Conservation (phyloP, 306 rosid species). For the Abrus precatorius region DNA sequence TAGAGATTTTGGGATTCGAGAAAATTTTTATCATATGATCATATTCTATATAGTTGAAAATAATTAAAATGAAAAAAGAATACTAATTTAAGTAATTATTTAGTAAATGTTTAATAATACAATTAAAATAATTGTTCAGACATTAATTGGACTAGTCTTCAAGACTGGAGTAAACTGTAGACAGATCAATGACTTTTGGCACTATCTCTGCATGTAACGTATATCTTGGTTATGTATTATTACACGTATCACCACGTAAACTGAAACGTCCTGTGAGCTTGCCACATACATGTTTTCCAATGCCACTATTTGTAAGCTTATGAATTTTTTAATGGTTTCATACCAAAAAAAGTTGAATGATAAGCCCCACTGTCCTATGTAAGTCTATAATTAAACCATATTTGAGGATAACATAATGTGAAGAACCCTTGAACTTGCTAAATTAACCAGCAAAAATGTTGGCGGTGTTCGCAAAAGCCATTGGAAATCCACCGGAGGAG, state of each 20-base stretch:
- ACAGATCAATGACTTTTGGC: not conserved
- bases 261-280: constrained; percentile 24
- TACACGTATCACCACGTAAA: constrained; percentile 48
- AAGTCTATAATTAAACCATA: constrained; percentile 10
- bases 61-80: not conserved
- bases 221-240: not conserved
- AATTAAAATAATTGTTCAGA: not conserved
- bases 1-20: not conserved
- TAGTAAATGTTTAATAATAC: not conserved
- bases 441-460: constrained; percentile 53
- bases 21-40: not conserved
- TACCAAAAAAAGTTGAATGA: not conserved
- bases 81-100: not conserved
- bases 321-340: constrained; percentile 3
- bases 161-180: not conserved
- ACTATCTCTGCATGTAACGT: constrained; percentile 40
- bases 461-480: constrained; percentile 61
- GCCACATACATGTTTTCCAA: constrained; percentile 52
- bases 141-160: constrained; percentile 22
- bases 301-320: constrained; percentile 36
- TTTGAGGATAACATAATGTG: not conserved
- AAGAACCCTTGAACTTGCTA: constrained; percentile 17
- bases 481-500: constrained; percentile 66
- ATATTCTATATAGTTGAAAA: not conserved
- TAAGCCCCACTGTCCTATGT: not conserved